phyloP scores from a whole-genome alignment of 2,329 filamentous ascomycete species.

The Rhynchosporium secalis region DNA sequence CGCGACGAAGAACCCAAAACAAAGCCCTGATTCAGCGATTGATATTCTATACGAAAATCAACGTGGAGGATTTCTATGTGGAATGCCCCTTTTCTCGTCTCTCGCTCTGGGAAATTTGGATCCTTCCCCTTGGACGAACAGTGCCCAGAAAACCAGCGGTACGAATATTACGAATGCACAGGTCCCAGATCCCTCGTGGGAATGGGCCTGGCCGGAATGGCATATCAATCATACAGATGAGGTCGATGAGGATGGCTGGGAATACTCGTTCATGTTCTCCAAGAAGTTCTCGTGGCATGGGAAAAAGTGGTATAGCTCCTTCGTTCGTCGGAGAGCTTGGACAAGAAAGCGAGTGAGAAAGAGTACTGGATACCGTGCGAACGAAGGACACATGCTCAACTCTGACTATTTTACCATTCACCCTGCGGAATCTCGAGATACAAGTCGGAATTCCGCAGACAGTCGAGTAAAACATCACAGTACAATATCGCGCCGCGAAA shows the following conservation, averaged over 20 bases:
- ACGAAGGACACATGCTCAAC: conserved; percentile 66
- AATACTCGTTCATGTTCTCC: conserved; percentile 88
- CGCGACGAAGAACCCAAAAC: conserved; percentile 24
- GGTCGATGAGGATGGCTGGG: conserved; percentile 90
- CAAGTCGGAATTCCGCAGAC: conserved; percentile 41
- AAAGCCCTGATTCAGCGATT: conserved; percentile 57
- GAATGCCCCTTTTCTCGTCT: conserved; percentile 83
- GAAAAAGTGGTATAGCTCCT: conserved; percentile 90
- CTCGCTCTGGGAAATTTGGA: conserved; percentile 85
- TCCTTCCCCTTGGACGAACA: conserved; percentile 82
- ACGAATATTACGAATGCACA: conserved; percentile 81
- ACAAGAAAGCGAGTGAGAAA: conserved; percentile 75
- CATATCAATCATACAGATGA: conserved; percentile 70
- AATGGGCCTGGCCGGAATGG: conserved; percentile 77
- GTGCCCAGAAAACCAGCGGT: conserved; percentile 58
- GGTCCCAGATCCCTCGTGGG: conserved; percentile 91
- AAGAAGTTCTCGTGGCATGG: conserved; percentile 81
- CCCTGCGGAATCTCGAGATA: conserved; percentile 47
- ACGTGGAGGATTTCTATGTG: conserved; percentile 85
- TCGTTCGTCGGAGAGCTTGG: conserved; percentile 89
- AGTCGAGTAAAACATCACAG: conserved; percentile 29
- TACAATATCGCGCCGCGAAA: conserved; percentile 31
- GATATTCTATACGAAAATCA: conserved; percentile 97
- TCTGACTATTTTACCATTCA: conserved; percentile 80
- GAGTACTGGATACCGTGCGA: conserved; percentile 42